Conservation (phyloP, 1,284 basidiomycete species). For the Microstroma glucosiphilum region DNA sequence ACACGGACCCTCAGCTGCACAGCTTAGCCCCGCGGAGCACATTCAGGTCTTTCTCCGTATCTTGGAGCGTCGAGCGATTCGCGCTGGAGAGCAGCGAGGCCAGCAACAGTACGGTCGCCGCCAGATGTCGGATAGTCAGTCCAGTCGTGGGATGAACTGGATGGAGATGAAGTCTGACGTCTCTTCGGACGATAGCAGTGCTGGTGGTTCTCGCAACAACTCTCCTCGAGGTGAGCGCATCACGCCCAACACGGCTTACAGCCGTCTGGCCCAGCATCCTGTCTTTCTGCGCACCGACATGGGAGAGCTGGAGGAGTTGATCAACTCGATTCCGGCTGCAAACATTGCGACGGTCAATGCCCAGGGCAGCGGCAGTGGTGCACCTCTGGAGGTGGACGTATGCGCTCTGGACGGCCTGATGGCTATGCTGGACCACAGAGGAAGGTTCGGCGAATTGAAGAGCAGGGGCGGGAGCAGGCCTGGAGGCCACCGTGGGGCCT, state of each 20-base stretch:
- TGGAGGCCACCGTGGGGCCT: too few relatives aligned
- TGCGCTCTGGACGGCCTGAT: slow-evolving; percentile 30
- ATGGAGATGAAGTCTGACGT: slow-evolving; percentile 1
- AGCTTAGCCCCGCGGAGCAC: slow-evolving; percentile 25
- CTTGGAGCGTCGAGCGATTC: slow-evolving; percentile 19
- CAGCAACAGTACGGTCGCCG: slow-evolving; percentile 16
- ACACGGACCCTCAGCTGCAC: not conserved
- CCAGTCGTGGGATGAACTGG: not conserved
- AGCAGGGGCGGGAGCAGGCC: too few relatives aligned
- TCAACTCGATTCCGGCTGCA: slow-evolving; percentile 26
- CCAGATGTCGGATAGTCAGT: slow-evolving; percentile 7
- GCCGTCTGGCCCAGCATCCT: slow-evolving; percentile 35
- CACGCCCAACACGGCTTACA: slow-evolving; percentile 38
- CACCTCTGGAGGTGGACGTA: slow-evolving; percentile 28
- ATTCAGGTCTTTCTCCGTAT: slow-evolving; percentile 33
- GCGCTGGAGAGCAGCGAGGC: slow-evolving; percentile 4
- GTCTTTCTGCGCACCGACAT: slow-evolving; percentile 38
- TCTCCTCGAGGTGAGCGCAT: slow-evolving; percentile 7
- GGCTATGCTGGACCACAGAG: slow-evolving; percentile 29
- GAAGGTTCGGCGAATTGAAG: not conserved
- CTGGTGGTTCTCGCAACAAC: not conserved
- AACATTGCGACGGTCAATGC: slow-evolving; percentile 2
- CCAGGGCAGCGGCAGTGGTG: slow-evolving; percentile 1
- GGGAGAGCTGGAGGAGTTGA: slow-evolving; percentile 36
- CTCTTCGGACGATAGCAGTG: slow-evolving; percentile 12